phyloP scores from a whole-genome alignment of 306 rosid genomes.

The Rubus parviflorus region DNA sequence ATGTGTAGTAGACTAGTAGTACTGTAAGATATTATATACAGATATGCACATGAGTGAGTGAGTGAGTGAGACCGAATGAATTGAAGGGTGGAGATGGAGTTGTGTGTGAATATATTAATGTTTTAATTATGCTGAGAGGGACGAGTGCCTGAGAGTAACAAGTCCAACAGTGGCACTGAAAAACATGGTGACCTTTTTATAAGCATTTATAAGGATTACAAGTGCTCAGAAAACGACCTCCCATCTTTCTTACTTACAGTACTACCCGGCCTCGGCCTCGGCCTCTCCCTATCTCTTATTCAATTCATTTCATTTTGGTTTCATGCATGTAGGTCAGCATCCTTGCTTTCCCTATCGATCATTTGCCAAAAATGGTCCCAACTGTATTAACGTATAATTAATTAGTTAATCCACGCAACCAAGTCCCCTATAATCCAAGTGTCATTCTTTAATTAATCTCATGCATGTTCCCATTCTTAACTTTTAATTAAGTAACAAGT shows the following conservation, averaged over 20 bases:
- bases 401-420: background rate
- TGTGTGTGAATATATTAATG: background rate
- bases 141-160: constrained; percentile 53
- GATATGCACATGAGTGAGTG: background rate
- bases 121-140: constrained; percentile 64
- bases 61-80: background rate
- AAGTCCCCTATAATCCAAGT: background rate
- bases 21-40: background rate
- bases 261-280: constrained; percentile 5
- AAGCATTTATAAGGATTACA: constrained; percentile 48
- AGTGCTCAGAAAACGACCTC: constrained; percentile 67
- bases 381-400: background rate
- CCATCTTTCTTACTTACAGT: constrained; percentile 35
- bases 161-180: constrained; percentile 94
- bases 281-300: constrained; percentile 18
- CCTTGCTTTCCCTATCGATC: background rate
- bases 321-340: constrained; percentile 21
- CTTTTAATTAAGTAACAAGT: too few species aligned
- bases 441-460: background rate
- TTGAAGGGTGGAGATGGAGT: too few species aligned
- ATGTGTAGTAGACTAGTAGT: too few species aligned
- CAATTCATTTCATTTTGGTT: constrained; percentile 7
- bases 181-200: constrained; percentile 55
- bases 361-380: constrained; percentile 17
- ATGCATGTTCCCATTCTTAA: background rate